Evolutionary conservation across 345 rosid genomes (phyloP).

Genomic region (Citrus australasica): DNA sequence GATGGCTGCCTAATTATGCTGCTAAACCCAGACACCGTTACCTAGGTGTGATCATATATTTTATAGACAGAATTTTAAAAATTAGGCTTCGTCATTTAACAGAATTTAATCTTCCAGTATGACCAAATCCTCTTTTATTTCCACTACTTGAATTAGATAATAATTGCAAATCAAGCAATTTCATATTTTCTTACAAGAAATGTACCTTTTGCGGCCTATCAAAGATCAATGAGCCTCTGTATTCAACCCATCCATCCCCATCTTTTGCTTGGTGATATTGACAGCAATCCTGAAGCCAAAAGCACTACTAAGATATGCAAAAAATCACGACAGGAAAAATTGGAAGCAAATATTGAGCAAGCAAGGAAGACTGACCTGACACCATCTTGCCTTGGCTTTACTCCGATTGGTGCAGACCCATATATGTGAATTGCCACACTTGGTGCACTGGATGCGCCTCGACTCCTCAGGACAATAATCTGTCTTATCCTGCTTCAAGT

Average conservation of each 20-base stretch:
- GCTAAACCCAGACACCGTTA: background rate
- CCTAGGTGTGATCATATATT: background rate
- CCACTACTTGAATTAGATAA: background rate
- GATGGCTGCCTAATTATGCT: background rate
- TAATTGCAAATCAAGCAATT: background rate
- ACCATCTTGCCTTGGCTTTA: constrained; percentile 95
- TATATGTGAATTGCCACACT: constrained; percentile 84
- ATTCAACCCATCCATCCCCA: constrained; percentile 99
- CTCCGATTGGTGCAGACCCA: constrained; percentile 92
- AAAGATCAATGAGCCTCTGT: constrained; percentile 83
- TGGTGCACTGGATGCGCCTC: constrained; percentile 93
- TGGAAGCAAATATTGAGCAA: background rate
- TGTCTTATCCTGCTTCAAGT: constrained; percentile 45
- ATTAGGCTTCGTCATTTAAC: background rate
- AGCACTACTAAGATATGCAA: constrained; percentile 5
- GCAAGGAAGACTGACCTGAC: constrained; percentile 59
- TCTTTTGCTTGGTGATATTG: constrained; percentile 98
- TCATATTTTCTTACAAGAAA: background rate
- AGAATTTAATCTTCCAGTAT: background rate
- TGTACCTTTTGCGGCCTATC: constrained; percentile 75
- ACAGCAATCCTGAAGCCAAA: constrained; percentile 73
- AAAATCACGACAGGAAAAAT: constrained; percentile 9
- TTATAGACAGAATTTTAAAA: background rate
- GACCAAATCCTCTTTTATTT: background rate
- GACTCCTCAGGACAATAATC: constrained; percentile 87